Evolutionary conservation across 805 yeast genomes (phyloP).

Genomic region (Myxozyma geophila): DNA sequence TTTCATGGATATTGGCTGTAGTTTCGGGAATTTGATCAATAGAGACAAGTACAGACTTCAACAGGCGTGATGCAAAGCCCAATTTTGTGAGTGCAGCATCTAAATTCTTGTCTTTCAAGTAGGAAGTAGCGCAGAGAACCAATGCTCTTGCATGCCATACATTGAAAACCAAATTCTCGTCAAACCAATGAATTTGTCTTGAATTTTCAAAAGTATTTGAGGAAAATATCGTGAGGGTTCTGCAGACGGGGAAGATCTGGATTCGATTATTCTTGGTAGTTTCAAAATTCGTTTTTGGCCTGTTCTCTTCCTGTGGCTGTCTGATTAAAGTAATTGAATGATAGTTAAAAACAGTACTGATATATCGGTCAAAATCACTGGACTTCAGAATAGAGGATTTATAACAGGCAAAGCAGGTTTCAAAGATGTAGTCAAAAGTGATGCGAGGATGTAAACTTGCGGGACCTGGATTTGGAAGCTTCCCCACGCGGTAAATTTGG

Average conservation of each 20-base stretch:
- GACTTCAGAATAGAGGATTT: background rate
- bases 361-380: background rate
- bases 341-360: background rate
- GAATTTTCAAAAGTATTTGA: no score
- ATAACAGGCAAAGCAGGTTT: constrained; percentile 16
- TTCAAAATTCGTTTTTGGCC: background rate
- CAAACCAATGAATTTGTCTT: background rate
- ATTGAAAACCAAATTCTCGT: background rate
- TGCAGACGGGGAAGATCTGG: background rate
- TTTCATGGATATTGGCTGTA: background rate
- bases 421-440: constrained; percentile 23
- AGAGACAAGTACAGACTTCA: background rate
- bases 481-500: background rate
- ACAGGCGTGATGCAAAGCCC: constrained; percentile 10
- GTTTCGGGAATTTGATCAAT: background rate
- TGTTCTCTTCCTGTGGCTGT: background rate
- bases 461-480: background rate
- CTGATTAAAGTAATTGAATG: background rate
- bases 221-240: background rate
- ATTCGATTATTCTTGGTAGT: background rate
- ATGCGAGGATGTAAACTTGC: background rate
- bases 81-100: constrained; percentile 17
- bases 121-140: constrained; percentile 16
- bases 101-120: background rate
- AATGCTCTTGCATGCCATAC: constrained; percentile 20